Evolutionary conservation across 768 basidiomycete species (phyloP), one percentile per base, ranked within the genome.

Genomic region (Leccinum rimulosum): DNA sequence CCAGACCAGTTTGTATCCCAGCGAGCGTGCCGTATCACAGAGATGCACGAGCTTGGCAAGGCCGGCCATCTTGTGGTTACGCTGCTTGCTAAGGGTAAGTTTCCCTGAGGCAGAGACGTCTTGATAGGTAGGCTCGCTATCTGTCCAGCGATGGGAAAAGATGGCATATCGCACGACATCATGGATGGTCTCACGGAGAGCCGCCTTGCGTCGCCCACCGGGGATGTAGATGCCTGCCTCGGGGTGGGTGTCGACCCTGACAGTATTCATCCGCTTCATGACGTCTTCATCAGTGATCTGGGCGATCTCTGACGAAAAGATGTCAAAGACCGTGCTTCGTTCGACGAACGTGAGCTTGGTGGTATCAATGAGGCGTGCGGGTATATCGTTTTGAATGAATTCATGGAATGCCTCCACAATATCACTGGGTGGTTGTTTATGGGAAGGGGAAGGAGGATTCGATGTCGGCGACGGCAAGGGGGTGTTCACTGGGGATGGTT

Each of bases 91-190:
- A 11, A 47, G 22, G 12, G 19, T 22, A 38, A 55, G 11, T 31
- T 27, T 25, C 17, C 49, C 47, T 0, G 52, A 9, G n/a, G 48
- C 0, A 27, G 52, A 53, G 25, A 70, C 10, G 6, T 70, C 58
- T 51, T 63, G 61, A 48, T 71, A 63, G n/a, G 15, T 68, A 2
- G 71, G 69, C 28, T 70, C 70, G 47, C 49, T 56, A 12, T 27
- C 31, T 1, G 61, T 56, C 66, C 69, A 70, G 38, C 64, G 68
- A 50, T 72, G 68, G 2, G 69, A 70, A 51, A 70, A 70, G 33
- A 61, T 52, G 45, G 64, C 66, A 11, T 72, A 70, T 49, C 28
- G 56, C 1, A 70, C 64, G 31, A 66, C 52, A 7, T 64, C 67
- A 5, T 45, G 60, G 27, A 66, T 55, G 53, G n/a, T 70, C 45